Evolutionary conservation across 441 rosid species (phyloP).

Genomic region (Pelargonium hybrid): DNA sequence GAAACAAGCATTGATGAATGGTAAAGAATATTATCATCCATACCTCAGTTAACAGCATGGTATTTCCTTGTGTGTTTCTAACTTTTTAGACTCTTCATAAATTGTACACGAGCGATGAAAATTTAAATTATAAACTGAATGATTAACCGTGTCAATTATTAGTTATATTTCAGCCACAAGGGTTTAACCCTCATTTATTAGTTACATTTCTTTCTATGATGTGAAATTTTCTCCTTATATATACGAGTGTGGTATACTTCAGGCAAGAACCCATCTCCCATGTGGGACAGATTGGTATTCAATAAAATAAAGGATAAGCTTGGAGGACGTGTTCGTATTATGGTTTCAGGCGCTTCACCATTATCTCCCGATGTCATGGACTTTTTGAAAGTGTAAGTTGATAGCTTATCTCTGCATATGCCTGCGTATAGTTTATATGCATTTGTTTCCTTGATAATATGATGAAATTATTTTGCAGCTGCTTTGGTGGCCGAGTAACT

Average conservation of each 20-base stretch:
- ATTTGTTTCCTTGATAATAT: conserved; percentile 10
- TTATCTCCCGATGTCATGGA: conserved; percentile 95
- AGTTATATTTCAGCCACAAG: not conserved
- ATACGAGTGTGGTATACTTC: conserved; percentile 15
- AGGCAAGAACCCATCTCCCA: conserved; percentile 93
- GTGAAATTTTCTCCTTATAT: conserved; percentile 15
- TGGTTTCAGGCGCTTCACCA: conserved; percentile 92
- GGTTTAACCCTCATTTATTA: conserved; percentile 4
- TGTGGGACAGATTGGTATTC: conserved; percentile 98
- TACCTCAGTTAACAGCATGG: not conserved
- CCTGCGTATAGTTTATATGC: conserved; percentile 15
- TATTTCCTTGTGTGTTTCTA: not conserved
- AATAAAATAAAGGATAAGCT: conserved; percentile 83
- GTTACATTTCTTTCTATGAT: conserved; percentile 4
- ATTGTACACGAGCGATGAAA: not conserved
- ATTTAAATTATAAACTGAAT: not conserved
- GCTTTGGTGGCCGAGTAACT: conserved; percentile 64
- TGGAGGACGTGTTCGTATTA: conserved; percentile 85
- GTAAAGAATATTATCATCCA: conserved; percentile 30
- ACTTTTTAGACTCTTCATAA: not conserved
- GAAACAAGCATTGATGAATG: conserved; percentile 83
- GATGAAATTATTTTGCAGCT: conserved; percentile 37
- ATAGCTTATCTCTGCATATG: conserved; percentile 13
- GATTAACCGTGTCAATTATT: not conserved
- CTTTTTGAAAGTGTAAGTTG: conserved; percentile 75